Evolutionary conservation across 495 filamentous ascomycete species (phyloP).

Genomic region (Entonaema liquescens): DNA sequence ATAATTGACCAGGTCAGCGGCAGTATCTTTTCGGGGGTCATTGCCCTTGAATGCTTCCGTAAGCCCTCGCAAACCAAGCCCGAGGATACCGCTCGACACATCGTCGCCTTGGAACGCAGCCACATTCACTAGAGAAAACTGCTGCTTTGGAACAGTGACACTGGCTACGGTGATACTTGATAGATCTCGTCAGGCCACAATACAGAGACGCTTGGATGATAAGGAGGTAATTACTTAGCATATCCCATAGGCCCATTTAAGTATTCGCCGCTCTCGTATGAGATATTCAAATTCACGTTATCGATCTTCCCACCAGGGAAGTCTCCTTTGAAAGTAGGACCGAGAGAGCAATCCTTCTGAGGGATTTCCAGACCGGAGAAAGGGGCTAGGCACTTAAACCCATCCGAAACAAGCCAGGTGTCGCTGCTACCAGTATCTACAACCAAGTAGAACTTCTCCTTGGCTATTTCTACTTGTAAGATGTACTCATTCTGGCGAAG

Average conservation of each 20-base stretch:
- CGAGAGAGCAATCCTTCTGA: constrained; percentile 57
- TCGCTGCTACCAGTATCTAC: constrained; percentile 72
- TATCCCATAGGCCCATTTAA: constrained; percentile 64
- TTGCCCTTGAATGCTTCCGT: constrained; percentile 42
- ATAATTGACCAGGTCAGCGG: constrained; percentile 39
- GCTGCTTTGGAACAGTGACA: constrained; percentile 60
- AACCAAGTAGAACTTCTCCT: constrained; percentile 57
- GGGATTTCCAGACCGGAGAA: constrained; percentile 35
- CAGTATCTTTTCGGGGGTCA: constrained; percentile 33
- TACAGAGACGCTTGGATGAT: not conserved
- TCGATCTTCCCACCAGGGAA: constrained; percentile 56
- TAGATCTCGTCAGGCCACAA: not conserved
- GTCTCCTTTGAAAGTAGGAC: constrained; percentile 51
- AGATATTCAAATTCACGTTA: constrained; percentile 62
- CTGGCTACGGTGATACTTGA: constrained; percentile 56
- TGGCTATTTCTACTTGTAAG: constrained; percentile 49
- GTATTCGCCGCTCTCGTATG: constrained; percentile 64
- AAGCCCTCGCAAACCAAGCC: constrained; percentile 62
- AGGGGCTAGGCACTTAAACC: constrained; percentile 59
- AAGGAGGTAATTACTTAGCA: constrained; percentile 47
- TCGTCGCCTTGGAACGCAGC: constrained; percentile 60
- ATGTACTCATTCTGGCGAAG: constrained; percentile 45
- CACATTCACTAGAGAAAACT: constrained; percentile 59
- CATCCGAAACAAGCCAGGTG: constrained; percentile 61
- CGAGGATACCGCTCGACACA: constrained; percentile 60